Percentiles rank a stretch among this genome's conserved stretches.
phyloP scores from a whole-genome alignment of 768 basidiomycete genomes.

The Rhodosporidiobolus sp. region DNA sequence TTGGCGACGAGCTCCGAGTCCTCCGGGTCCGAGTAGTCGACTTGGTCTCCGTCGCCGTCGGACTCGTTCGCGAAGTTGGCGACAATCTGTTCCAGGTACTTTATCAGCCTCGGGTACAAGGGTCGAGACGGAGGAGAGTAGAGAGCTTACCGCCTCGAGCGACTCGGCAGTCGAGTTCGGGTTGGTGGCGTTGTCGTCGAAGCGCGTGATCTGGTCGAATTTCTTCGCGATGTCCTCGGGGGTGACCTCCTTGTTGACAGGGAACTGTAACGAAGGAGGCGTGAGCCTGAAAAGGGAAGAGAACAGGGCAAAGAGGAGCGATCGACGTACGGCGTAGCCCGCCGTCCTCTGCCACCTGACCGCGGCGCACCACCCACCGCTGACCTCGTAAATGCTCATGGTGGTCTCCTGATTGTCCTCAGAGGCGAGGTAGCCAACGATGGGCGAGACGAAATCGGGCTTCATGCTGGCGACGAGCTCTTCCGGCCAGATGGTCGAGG shows the following conservation, averaged over 20 bases:
- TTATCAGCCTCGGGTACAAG: neutral
- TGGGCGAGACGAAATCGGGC: slow-evolving; percentile 87
- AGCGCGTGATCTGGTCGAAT: slow-evolving; percentile 80
- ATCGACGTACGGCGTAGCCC: slow-evolving; percentile 62
- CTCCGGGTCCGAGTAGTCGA: slow-evolving; percentile 59
- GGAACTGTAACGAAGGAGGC: slow-evolving; percentile 56
- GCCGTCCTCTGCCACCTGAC: slow-evolving; percentile 88
- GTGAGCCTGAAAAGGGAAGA: neutral
- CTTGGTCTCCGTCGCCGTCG: slow-evolving; percentile 29
- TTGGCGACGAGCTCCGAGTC: slow-evolving; percentile 77
- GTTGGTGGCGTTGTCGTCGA: slow-evolving; percentile 79
- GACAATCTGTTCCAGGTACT: slow-evolving; percentile 51
- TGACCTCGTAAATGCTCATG: slow-evolving; percentile 77
- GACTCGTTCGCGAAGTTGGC: slow-evolving; percentile 59
- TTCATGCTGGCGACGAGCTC: slow-evolving; percentile 50
- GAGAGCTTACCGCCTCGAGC: slow-evolving; percentile 61
- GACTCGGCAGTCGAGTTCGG: slow-evolving; percentile 72
- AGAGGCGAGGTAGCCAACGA: slow-evolving; percentile 86
- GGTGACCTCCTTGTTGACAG: slow-evolving; percentile 66
- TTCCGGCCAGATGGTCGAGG: slow-evolving; percentile 44
- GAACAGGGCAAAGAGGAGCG: too few relatives aligned
- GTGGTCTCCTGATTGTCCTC: slow-evolving; percentile 66
- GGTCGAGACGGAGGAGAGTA: neutral
- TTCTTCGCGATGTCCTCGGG: slow-evolving; percentile 76
- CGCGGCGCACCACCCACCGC: slow-evolving; percentile 87